A percentile compares a stretch with the other conserved stretches of the same genome.
These are phyloP conservation scores for Blepharisma stoltei DNA, from an alignment of 73 alveolate genomes.

Conservation along the genomic window DNA sequence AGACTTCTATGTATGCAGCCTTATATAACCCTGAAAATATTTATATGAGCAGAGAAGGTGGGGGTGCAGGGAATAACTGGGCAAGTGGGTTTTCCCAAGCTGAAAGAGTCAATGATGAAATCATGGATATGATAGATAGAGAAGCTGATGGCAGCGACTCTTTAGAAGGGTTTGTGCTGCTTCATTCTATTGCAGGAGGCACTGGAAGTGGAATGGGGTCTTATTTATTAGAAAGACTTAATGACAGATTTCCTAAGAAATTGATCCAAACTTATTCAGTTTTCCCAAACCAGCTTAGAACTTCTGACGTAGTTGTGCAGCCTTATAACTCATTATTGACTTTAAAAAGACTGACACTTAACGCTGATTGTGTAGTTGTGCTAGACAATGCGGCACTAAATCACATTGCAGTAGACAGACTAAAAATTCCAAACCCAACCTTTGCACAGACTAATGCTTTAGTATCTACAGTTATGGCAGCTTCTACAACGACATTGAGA, in stretches of 20 bases:
- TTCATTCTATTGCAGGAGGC: conserved; percentile 92
- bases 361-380: conserved; percentile 97
- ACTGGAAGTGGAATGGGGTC: conserved; percentile 99
- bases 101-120: conserved; percentile 92
- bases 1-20: conserved; percentile 75
- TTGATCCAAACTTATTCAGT: conserved; percentile 67
- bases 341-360: conserved; percentile 78
- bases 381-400: conserved; percentile 96
- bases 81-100: conserved; percentile 97
- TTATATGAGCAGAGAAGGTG: conserved; percentile 94
- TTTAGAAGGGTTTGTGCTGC: conserved; percentile 78
- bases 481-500: conserved; percentile 98
- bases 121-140: conserved; percentile 98
- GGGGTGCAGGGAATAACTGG: conserved; percentile 99
- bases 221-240: conserved; percentile 91
- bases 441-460: conserved; percentile 90
- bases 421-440: conserved; percentile 88
- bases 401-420: conserved; percentile 95
- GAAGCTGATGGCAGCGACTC: conserved; percentile 99
- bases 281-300: conserved; percentile 84
- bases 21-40: conserved; percentile 98
- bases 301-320: conserved; percentile 96
- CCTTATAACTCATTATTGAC: conserved; percentile 90
- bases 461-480: conserved; percentile 97
- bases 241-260: conserved; percentile 82